Conservation (phyloP, 2,329 filamentous ascomycete genomes). For the Colletotrichum musae region DNA sequence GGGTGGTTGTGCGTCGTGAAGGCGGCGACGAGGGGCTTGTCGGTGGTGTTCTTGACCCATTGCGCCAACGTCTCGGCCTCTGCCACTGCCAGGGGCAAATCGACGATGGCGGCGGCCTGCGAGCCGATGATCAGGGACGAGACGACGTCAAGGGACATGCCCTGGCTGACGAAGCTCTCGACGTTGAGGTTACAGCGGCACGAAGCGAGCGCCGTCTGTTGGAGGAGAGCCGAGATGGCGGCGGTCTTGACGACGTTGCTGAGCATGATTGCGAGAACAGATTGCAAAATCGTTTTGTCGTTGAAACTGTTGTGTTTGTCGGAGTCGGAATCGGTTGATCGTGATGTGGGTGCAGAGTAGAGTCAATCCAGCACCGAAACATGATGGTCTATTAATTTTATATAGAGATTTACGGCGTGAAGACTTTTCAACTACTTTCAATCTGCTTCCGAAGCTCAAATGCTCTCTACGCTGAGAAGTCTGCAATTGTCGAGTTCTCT, state of each 20-base stretch:
- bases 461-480: background rate
- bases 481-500: background rate
- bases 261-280: background rate
- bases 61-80: slow-evolving; percentile 8
- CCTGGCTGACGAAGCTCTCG: slow-evolving; percentile 20
- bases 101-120: slow-evolving; percentile 25
- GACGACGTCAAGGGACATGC: slow-evolving; percentile 29
- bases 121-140: slow-evolving; percentile 33
- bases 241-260: background rate
- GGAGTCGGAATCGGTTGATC: no score
- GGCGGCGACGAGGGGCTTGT: slow-evolving; percentile 31
- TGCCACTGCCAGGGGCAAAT: slow-evolving; percentile 26
- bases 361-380: background rate
- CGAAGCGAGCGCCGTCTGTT: background rate
- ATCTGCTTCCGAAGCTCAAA: background rate
- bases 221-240: background rate
- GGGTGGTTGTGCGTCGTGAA: slow-evolving; percentile 30
- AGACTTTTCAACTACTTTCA: background rate
- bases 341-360: background rate
- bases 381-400: background rate
- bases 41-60: slow-evolving; percentile 32
- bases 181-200: slow-evolving; percentile 5
- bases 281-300: background rate
- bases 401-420: background rate
- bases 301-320: no score